Evolutionary conservation across 2,329 filamentous ascomycete species (phyloP).

Genomic region (Verticillium zaregamsianum): DNA sequence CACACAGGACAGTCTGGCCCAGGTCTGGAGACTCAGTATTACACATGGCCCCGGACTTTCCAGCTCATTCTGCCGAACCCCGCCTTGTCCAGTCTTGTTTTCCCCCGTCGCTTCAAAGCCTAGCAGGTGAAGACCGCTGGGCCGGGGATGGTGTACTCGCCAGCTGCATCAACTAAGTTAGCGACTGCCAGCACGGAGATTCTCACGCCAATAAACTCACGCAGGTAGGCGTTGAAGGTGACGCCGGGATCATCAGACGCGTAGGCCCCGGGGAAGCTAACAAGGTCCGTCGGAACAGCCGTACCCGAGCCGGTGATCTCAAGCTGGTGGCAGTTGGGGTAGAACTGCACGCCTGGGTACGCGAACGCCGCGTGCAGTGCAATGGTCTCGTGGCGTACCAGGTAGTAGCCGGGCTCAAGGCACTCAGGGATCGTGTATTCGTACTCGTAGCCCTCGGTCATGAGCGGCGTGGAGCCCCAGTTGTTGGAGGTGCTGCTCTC

Average conservation of each 20-base stretch:
- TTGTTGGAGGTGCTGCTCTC: slow-evolving; percentile 39
- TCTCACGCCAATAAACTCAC: slow-evolving; percentile 18
- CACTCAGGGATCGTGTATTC: slow-evolving; percentile 51
- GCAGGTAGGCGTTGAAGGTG: slow-evolving; percentile 47
- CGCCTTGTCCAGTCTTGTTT: background rate
- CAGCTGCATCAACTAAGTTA: slow-evolving; percentile 16
- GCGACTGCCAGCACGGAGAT: background rate
- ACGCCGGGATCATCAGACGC: slow-evolving; percentile 44
- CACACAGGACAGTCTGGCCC: no score
- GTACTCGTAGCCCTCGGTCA: slow-evolving; percentile 36
- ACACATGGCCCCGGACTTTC: background rate
- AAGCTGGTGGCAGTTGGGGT: slow-evolving; percentile 55
- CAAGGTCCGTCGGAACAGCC: slow-evolving; percentile 34
- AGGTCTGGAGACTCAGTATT: background rate
- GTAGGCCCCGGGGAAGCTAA: slow-evolving; percentile 52
- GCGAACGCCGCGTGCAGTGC: slow-evolving; percentile 44
- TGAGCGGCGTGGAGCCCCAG: slow-evolving; percentile 41
- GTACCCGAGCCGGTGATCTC: slow-evolving; percentile 46
- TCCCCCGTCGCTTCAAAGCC: background rate
- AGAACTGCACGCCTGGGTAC: slow-evolving; percentile 53
- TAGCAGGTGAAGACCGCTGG: slow-evolving; percentile 43
- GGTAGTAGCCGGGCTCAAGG: slow-evolving; percentile 49
- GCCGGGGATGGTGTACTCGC: slow-evolving; percentile 39
- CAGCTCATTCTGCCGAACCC: background rate
- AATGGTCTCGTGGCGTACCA: slow-evolving; percentile 55